Percentiles rank a stretch among this genome's conserved stretches.
phyloP scores from a whole-genome alignment of 75 land plant species.

The Gnetum montanum region DNA sequence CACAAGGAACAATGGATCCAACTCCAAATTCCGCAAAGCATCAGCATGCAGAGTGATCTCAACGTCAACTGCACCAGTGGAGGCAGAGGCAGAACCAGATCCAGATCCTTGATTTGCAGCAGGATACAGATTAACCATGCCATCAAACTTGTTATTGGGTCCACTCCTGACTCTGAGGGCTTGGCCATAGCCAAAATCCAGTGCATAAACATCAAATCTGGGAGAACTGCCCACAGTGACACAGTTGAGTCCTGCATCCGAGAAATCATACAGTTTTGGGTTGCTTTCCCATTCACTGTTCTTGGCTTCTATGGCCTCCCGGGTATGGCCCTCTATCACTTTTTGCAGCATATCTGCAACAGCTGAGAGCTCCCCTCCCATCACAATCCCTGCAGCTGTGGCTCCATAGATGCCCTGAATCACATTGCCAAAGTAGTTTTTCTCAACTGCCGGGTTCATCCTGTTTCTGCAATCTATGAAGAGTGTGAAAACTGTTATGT shows the following conservation, averaged over 20 bases:
- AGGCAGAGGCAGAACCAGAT: too few species aligned
- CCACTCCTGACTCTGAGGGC: slow-evolving; percentile 63
- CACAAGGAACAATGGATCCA: slow-evolving; percentile 37
- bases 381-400: slow-evolving; percentile 36
- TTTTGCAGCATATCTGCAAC: slow-evolving; percentile 25
- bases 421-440: slow-evolving; percentile 64
- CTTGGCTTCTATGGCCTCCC: slow-evolving; percentile 22
- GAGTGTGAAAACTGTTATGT: slow-evolving; percentile 50
- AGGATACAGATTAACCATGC: slow-evolving; percentile 57
- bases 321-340: slow-evolving; percentile 34
- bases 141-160: slow-evolving; percentile 52
- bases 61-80: slow-evolving; percentile 43
- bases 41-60: slow-evolving; percentile 33
- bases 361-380: slow-evolving; percentile 21
- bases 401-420: slow-evolving; percentile 54
- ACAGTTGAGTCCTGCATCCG: slow-evolving; percentile 53
- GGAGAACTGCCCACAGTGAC: slow-evolving; percentile 70
- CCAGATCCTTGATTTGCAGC: slow-evolving; percentile 34
- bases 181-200: slow-evolving; percentile 61
- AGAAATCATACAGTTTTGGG: slow-evolving; percentile 44
- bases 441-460: slow-evolving; percentile 45
- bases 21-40: slow-evolving; percentile 44
- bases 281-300: slow-evolving; percentile 39
- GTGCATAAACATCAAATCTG: slow-evolving; percentile 59
- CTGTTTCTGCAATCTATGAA: slow-evolving; percentile 61